phyloP scores from a whole-genome alignment of 2,329 filamentous ascomycete species.

The Zasmidium citrigriseum region DNA sequence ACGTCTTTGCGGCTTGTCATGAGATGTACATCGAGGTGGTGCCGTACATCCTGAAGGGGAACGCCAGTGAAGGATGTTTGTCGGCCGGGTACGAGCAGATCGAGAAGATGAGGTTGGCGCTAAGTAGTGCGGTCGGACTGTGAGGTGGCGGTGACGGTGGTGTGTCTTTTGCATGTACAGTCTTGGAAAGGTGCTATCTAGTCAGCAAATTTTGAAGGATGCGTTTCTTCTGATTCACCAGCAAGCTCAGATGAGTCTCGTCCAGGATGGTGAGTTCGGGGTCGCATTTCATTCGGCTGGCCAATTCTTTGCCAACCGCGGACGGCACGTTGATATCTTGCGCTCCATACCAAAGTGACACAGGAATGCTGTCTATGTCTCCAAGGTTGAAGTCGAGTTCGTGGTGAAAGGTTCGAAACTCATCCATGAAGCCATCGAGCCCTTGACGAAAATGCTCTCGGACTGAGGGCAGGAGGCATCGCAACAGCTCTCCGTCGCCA shows the following conservation, averaged over 20 bases:
- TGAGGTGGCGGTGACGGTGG: neutral
- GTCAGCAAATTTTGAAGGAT: slow-evolving; percentile 1
- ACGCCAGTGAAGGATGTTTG: neutral
- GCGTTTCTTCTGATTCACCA: slow-evolving; percentile 2
- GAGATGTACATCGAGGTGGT: slow-evolving; percentile 19
- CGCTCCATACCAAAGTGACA: slow-evolving; percentile 5
- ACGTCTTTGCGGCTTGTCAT: slow-evolving; percentile 14
- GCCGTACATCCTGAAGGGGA: slow-evolving; percentile 14
- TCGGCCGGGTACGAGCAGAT: slow-evolving; percentile 12
- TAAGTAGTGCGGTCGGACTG: neutral
- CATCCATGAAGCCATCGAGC: neutral
- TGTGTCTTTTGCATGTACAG: neutral
- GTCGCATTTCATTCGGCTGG: neutral
- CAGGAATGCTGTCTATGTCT: neutral
- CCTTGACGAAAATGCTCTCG: neutral
- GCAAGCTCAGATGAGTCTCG: slow-evolving; percentile 7
- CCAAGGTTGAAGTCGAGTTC: neutral
- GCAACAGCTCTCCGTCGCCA: neutral
- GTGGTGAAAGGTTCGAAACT: neutral
- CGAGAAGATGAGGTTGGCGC: slow-evolving; percentile 10
- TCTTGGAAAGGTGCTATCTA: neutral
- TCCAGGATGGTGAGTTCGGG: slow-evolving; percentile 3
- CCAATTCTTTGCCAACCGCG: slow-evolving; percentile 1
- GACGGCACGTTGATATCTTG: slow-evolving; percentile 5
- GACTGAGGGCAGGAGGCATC: neutral